These are phyloP conservation scores for Sphagnum tenellum DNA, from an alignment of 225 moss, liverwort and hornwort species.

Conservation along the genomic window DNA sequence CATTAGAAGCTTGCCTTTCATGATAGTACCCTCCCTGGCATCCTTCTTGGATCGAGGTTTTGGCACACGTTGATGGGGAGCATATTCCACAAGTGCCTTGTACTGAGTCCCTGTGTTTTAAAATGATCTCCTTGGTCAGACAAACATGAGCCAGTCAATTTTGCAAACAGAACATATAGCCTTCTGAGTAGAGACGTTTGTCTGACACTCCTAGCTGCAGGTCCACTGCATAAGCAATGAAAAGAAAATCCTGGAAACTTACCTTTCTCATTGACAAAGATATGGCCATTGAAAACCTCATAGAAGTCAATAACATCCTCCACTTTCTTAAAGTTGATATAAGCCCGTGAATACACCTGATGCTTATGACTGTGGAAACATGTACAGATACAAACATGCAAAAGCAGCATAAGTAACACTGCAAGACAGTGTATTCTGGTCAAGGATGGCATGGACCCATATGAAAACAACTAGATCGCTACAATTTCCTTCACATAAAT, in stretches of 20 bases:
- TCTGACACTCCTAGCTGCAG: too few species aligned
- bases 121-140: too few species aligned
- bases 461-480: too few species aligned
- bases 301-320: constrained; percentile 85
- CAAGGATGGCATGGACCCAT: too few species aligned
- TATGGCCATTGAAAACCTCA: constrained; percentile 73
- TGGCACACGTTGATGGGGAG: constrained; percentile 79
- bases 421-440: too few species aligned
- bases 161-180: too few species aligned
- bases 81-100: constrained; percentile 78
- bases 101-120: constrained; percentile 57
- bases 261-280: constrained; percentile 92
- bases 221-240: background rate
- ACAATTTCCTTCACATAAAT: too few species aligned
- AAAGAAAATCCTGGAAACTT: constrained; percentile 1
- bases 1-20: constrained; percentile 37
- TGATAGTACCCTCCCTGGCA: constrained; percentile 73
- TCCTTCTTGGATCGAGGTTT: constrained; percentile 88
- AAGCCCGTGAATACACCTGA: constrained; percentile 68
- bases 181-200: too few species aligned
- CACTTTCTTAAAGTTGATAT: constrained; percentile 83
- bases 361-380: constrained; percentile 55
- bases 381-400: too few species aligned
- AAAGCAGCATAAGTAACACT: too few species aligned
- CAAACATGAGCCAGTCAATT: too few species aligned